Conservation (phyloP, 139 green algal species). For the Eudorina sp. region DNA sequence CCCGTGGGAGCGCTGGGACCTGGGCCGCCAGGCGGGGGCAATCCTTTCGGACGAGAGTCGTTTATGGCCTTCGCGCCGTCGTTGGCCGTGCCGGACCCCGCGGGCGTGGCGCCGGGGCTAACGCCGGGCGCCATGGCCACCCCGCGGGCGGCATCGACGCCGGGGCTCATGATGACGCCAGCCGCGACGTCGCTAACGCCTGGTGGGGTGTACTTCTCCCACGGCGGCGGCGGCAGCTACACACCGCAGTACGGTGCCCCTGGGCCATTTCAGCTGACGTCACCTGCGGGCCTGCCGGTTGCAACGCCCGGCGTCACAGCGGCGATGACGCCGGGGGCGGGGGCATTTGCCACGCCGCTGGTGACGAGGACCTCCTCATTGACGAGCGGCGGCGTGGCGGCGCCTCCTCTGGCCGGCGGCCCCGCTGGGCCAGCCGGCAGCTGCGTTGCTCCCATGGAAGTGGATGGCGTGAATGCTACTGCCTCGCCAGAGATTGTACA, state of each 20-base stretch:
- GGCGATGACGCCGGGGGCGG: neutral
- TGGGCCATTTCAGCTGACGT: neutral
- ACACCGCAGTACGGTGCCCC: neutral
- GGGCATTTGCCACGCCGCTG: neutral
- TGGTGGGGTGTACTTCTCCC: neutral
- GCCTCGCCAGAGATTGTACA: neutral
- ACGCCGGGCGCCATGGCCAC: neutral
- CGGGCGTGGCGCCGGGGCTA: neutral
- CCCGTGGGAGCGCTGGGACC: neutral
- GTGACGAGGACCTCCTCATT: neutral
- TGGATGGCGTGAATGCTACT: neutral
- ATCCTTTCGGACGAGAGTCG: neutral
- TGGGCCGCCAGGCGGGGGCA: no score
- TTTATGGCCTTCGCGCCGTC: neutral
- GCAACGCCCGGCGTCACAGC: neutral
- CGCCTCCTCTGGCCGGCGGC: neutral
- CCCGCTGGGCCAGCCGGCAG: neutral
- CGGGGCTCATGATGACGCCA: neutral
- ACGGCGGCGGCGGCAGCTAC: neutral
- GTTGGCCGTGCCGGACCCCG: neutral
- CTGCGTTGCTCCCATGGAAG: conserved; percentile 3
- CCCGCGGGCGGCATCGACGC: neutral
- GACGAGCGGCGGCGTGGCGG: neutral
- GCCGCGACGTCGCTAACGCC: neutral
- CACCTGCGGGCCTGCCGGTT: neutral